Evolutionary conservation across 768 basidiomycete species (phyloP).

Genomic region (Tephrocybe sp.): DNA sequence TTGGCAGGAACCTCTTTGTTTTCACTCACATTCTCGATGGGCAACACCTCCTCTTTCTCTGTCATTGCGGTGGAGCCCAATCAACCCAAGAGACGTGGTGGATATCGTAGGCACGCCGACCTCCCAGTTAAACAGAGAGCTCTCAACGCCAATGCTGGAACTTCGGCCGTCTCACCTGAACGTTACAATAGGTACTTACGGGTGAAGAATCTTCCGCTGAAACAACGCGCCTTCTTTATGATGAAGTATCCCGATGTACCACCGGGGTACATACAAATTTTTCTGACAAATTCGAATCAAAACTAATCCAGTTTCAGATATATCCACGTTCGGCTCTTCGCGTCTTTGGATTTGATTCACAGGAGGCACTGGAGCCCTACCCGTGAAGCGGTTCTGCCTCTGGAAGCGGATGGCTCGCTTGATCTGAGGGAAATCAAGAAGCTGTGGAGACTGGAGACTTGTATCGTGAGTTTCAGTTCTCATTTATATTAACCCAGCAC

Average conservation of each 20-base stretch:
- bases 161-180: too few species aligned
- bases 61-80: neutral
- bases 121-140: too few species aligned
- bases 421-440: constrained; percentile 17
- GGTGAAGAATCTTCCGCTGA: constrained; percentile 3
- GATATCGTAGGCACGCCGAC: too few species aligned
- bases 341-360: constrained; percentile 5
- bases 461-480: constrained; percentile 6
- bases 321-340: constrained; percentile 18
- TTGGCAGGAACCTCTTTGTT: neutral
- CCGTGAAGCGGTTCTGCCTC: constrained; percentile 17
- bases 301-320: constrained; percentile 8
- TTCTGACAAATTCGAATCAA: neutral
- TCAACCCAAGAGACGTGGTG: too few species aligned
- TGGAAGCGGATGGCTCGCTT: constrained; percentile 19
- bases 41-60: neutral
- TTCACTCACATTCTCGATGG: neutral
- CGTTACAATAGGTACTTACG: too few species aligned
- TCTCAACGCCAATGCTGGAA: too few species aligned
- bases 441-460: constrained; percentile 20
- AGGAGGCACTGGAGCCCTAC: constrained; percentile 9
- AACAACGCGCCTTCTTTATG: neutral
- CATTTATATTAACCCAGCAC: neutral
- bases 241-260: constrained; percentile 9
- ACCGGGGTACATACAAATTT: constrained; percentile 12